Conservation (phyloP, 345 rosid genomes). For the Syzygium grande region DNA sequence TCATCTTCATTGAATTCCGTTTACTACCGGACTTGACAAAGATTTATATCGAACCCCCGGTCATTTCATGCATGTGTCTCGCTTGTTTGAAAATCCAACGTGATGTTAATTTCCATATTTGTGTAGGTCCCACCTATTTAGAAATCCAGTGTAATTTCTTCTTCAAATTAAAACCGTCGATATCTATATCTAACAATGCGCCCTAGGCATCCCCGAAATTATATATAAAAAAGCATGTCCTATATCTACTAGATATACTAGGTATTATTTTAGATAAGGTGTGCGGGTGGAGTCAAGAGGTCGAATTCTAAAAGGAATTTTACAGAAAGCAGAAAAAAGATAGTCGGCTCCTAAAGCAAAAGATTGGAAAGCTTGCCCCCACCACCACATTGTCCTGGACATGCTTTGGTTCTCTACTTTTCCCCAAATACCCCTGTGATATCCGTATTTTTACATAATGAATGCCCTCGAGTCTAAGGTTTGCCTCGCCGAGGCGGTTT, state of each 20-base stretch:
- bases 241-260: background rate
- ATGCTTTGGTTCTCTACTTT: background rate
- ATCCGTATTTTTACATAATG: background rate
- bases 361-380: background rate
- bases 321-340: background rate
- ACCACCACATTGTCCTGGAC: background rate
- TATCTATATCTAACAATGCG: rapidly evolving
- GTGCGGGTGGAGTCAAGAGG: background rate
- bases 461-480: background rate
- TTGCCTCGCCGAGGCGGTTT: background rate
- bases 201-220: rapidly evolving
- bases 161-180: background rate
- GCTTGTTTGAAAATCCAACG: too few relatives aligned
- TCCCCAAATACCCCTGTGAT: background rate
- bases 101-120: too few relatives aligned
- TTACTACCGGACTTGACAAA: too few relatives aligned
- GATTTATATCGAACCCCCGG: too few relatives aligned
- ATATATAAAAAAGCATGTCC: background rate
- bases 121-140: background rate
- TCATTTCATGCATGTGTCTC: too few relatives aligned
- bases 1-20: background rate
- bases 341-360: background rate
- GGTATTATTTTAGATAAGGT: background rate
- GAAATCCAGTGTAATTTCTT: background rate
- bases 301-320: background rate